Percentiles rank a stretch among this genome's conserved stretches.
phyloP scores from a whole-genome alignment of 1,284 basidiomycete species.

The Bjerkandera adusta region DNA sequence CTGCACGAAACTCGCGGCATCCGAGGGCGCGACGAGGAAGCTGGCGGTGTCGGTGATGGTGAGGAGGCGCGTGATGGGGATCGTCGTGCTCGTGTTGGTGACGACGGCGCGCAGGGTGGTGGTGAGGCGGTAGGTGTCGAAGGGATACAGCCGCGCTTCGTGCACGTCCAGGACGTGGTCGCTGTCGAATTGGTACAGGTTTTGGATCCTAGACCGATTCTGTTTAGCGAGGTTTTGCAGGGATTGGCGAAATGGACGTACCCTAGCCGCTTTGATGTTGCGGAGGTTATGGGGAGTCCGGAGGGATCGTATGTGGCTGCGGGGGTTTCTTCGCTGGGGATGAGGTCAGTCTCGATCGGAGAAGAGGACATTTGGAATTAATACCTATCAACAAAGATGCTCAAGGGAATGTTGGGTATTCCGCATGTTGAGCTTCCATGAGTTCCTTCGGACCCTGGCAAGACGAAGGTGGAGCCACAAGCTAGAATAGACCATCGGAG shows the following conservation, averaged over 20 bases:
- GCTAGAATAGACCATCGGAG: conserved; percentile 58
- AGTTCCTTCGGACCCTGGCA: conserved; percentile 47
- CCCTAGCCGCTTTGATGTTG: conserved; percentile 41
- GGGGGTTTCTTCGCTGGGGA: conserved; percentile 33
- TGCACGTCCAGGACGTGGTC: conserved; percentile 59
- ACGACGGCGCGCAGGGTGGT: conserved; percentile 42
- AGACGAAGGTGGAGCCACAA: conserved; percentile 45
- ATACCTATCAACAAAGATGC: conserved; percentile 52
- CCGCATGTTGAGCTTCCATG: conserved; percentile 49
- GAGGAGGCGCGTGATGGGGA: conserved; percentile 43
- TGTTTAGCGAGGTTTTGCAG: not conserved
- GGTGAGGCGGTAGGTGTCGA: conserved; percentile 52
- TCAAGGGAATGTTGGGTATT: conserved; percentile 40
- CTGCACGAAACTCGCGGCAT: conserved; percentile 38
- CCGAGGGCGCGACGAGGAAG: conserved; percentile 43
- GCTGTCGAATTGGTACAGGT: conserved; percentile 54
- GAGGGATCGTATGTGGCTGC: conserved; percentile 44
- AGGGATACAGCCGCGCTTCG: conserved; percentile 51
- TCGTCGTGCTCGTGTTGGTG: conserved; percentile 33
- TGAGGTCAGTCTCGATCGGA: not conserved
- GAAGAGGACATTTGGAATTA: not conserved
- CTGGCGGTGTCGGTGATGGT: conserved; percentile 46
- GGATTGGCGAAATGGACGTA: conserved; percentile 22
- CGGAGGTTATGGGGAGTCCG: conserved; percentile 40
- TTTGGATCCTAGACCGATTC: conserved; percentile 42